A percentile compares a stretch with the other conserved stretches of the same genome.
Conservation (phyloP, 1,139 yeast genomes). For the Saccharomycopsis hybrid region DNA sequence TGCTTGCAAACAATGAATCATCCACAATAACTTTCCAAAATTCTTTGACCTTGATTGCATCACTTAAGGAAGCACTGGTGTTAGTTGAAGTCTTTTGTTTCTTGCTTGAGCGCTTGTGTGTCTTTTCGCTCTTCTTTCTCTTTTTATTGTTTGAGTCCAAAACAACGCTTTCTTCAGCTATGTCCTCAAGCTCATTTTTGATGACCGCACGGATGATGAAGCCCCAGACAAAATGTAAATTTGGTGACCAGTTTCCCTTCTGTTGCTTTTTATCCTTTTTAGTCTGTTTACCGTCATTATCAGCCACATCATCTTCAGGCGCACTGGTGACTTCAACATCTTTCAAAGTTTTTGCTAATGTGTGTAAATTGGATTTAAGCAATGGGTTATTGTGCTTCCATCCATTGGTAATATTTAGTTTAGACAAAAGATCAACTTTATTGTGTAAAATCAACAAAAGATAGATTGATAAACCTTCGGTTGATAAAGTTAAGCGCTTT, state of each 20-base stretch:
- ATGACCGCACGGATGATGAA: conserved; percentile 45
- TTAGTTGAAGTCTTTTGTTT: conserved; percentile 14
- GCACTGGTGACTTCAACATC: conserved; percentile 40
- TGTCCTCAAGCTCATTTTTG: conserved; percentile 16
- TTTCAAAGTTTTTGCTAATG: conserved; percentile 58
- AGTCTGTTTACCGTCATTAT: conserved; percentile 22
- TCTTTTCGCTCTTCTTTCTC: conserved; percentile 29
- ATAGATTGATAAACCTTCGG: conserved; percentile 78
- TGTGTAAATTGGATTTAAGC: conserved; percentile 54
- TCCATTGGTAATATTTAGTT: conserved; percentile 30
- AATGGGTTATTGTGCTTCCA: conserved; percentile 80
- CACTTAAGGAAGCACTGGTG: conserved; percentile 5
- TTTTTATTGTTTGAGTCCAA: conserved; percentile 29
- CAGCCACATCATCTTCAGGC: conserved; percentile 32
- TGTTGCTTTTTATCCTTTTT: conserved; percentile 24
- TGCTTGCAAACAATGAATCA: conserved; percentile 67
- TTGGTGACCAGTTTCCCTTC: conserved; percentile 57
- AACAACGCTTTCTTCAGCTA: background rate
- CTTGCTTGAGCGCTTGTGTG: conserved; percentile 24
- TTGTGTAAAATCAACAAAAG: conserved; percentile 36
- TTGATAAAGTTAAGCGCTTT: conserved; percentile 52
- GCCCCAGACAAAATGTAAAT: conserved; percentile 80
- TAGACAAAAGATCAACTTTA: conserved; percentile 29
- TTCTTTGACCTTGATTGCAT: conserved; percentile 44
- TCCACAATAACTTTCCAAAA: conserved; percentile 82